phyloP scores from a whole-genome alignment of 1,284 basidiomycete genomes.

The Porodaedalea pini region DNA sequence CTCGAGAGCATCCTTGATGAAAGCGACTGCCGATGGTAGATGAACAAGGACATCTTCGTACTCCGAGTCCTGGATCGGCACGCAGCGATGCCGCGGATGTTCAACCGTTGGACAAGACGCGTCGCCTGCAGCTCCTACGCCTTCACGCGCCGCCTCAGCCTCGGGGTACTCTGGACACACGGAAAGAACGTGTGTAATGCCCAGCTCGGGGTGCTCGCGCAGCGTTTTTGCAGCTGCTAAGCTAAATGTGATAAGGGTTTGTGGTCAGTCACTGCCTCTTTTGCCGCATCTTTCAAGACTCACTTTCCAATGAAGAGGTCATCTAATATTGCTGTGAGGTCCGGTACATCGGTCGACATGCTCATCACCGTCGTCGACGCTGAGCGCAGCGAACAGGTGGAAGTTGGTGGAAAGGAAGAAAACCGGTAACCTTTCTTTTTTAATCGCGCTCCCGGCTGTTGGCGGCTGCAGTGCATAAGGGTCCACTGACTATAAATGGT shows the following conservation, averaged over 20 bases:
- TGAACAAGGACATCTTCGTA: slow-evolving; percentile 58
- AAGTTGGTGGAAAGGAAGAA: not conserved
- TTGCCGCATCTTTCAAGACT: slow-evolving; percentile 8
- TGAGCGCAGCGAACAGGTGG: not conserved
- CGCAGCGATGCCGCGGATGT: slow-evolving; percentile 39
- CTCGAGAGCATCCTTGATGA: slow-evolving; percentile 50
- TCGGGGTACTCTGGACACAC: slow-evolving; percentile 52
- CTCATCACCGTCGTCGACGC: not conserved
- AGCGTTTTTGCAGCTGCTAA: slow-evolving; percentile 44
- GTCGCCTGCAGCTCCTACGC: slow-evolving; percentile 30
- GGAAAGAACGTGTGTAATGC: slow-evolving; percentile 57
- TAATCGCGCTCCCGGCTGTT: not conserved
- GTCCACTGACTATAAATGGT: not conserved
- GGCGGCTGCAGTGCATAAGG: not conserved
- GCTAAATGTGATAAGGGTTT: slow-evolving; percentile 31
- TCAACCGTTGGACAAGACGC: not conserved
- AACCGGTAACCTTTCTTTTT: not conserved
- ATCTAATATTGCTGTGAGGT: slow-evolving; percentile 23
- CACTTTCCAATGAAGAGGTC: slow-evolving; percentile 56
- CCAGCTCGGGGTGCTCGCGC: slow-evolving; percentile 37
- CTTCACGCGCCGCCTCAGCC: not conserved
- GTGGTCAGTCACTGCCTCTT: not conserved
- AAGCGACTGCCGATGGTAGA: slow-evolving; percentile 48
- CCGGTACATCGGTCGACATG: slow-evolving; percentile 4
- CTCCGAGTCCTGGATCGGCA: slow-evolving; percentile 55